Conservation (phyloP, 805 yeast genomes). For the Kodamaea fukazawae region DNA sequence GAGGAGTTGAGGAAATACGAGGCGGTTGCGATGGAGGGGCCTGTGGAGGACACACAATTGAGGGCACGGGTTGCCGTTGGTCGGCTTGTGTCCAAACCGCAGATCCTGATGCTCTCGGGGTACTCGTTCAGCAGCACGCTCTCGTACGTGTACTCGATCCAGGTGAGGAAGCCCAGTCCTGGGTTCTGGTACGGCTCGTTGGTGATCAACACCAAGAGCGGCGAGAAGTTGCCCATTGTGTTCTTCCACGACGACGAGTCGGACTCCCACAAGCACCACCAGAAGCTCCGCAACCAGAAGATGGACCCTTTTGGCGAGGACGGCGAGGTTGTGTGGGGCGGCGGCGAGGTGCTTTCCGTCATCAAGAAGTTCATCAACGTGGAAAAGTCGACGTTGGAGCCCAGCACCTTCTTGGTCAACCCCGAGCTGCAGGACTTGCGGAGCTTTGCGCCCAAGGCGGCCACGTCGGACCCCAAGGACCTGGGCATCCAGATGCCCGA, state of each 20-base stretch:
- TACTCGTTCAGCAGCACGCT: conserved; percentile 69
- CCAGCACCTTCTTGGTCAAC: conserved; percentile 70
- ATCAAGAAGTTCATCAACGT: conserved; percentile 56
- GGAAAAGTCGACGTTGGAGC: conserved; percentile 69
- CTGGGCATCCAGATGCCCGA: conserved; percentile 30
- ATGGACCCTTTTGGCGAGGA: conserved; percentile 71
- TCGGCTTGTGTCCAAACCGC: conserved; percentile 49
- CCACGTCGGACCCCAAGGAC: conserved; percentile 3
- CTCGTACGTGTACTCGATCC: conserved; percentile 68
- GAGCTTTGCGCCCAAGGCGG: conserved; percentile 46
- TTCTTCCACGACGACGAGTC: conserved; percentile 92
- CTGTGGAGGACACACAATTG: background rate
- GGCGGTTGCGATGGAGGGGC: conserved; percentile 46
- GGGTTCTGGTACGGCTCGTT: conserved; percentile 95
- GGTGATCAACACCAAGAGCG: conserved; percentile 64
- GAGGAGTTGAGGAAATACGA: conserved; percentile 48
- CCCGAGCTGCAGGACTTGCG: conserved; percentile 67
- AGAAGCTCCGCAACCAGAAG: conserved; percentile 54
- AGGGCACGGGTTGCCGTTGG: background rate
- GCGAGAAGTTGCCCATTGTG: conserved; percentile 72
- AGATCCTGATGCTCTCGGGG: conserved; percentile 49
- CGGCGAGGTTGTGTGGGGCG: conserved; percentile 82
- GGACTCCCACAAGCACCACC: conserved; percentile 66
- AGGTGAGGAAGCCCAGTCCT: conserved; percentile 75
- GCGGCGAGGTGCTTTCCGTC: conserved; percentile 64